phyloP scores from a whole-genome alignment of 2,329 filamentous ascomycete species.

The Orbilia javanica region DNA sequence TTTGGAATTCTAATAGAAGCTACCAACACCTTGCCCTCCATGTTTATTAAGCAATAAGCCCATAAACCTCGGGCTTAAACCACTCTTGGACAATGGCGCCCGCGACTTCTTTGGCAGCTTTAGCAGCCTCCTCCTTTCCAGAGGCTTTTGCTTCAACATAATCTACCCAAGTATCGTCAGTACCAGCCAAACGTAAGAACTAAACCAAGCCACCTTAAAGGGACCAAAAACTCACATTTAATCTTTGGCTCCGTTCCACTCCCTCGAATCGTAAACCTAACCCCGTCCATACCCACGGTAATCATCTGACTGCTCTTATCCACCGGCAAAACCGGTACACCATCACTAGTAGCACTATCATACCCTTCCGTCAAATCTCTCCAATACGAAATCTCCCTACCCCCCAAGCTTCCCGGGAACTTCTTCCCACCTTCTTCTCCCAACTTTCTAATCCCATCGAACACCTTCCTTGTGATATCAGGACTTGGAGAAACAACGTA shows the following conservation, averaged over 20 bases:
- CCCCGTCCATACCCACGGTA: slow-evolving; percentile 72
- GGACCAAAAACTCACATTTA: slow-evolving; percentile 67
- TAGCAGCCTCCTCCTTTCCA: slow-evolving; percentile 66
- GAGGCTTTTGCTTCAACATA: slow-evolving; percentile 69
- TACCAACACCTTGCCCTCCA: not conserved
- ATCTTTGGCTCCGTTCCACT: slow-evolving; percentile 78
- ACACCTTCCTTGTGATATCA: slow-evolving; percentile 70
- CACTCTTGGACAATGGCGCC: slow-evolving; percentile 68
- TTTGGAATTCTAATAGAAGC: not conserved
- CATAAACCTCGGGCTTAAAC: slow-evolving; percentile 66
- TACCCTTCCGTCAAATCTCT: slow-evolving; percentile 74
- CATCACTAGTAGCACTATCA: slow-evolving; percentile 71
- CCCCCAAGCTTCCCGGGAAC: slow-evolving; percentile 68
- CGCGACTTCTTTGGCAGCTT: slow-evolving; percentile 67
- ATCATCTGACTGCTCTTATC: slow-evolving; percentile 74
- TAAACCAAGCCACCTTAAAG: not conserved
- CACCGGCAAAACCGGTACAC: slow-evolving; percentile 71
- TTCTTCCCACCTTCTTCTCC: slow-evolving; percentile 63
- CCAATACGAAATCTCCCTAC: slow-evolving; percentile 71
- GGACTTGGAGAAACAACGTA: slow-evolving; percentile 73
- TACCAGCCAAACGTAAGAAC: not conserved
- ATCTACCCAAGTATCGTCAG: slow-evolving; percentile 61
- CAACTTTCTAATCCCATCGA: slow-evolving; percentile 69
- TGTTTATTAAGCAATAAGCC: slow-evolving; percentile 57
- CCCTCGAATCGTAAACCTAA: slow-evolving; percentile 73